phyloP scores from a whole-genome alignment of 305 asterid genomes.

The Petunia hybrid region DNA sequence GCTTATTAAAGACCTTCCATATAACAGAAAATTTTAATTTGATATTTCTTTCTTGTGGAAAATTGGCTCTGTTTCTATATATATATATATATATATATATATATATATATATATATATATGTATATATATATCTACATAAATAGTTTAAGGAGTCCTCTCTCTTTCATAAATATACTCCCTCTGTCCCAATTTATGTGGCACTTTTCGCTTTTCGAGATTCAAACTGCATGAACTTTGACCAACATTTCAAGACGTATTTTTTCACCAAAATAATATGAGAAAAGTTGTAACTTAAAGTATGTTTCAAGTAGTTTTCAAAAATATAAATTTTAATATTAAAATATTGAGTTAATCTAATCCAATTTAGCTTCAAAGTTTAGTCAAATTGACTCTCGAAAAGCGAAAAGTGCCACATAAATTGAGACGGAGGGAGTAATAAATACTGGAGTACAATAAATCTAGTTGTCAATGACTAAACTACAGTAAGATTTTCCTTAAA shows the following conservation, averaged over 20 bases:
- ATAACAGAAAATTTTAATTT: neutral
- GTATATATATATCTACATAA: neutral
- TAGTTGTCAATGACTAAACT: slow-evolving; percentile 11
- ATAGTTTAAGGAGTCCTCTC: neutral
- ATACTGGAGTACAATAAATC: neutral
- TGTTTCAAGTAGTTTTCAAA: neutral
- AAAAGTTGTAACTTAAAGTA: too few relatives aligned
- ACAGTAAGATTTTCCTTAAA: slow-evolving; percentile 25
- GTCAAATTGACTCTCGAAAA: too few relatives aligned
- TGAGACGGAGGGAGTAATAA: too few relatives aligned
- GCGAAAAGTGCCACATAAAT: too few relatives aligned
- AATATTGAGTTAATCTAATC: neutral
- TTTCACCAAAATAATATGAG: too few relatives aligned
- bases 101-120: neutral
- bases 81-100: too few relatives aligned
- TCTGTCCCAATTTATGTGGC: too few relatives aligned
- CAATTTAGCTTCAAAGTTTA: too few relatives aligned
- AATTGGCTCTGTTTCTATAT: neutral
- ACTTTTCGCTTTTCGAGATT: too few relatives aligned
- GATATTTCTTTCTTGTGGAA: neutral
- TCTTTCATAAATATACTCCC: slow-evolving; percentile 1
- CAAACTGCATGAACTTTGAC: too few relatives aligned
- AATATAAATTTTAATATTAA: neutral
- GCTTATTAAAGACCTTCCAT: slow-evolving; percentile 16
- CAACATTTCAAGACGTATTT: too few relatives aligned